Evolutionary conservation across 163 green algal genomes (phyloP).

Genomic region (Coccomyxa subellipsoidea): DNA sequence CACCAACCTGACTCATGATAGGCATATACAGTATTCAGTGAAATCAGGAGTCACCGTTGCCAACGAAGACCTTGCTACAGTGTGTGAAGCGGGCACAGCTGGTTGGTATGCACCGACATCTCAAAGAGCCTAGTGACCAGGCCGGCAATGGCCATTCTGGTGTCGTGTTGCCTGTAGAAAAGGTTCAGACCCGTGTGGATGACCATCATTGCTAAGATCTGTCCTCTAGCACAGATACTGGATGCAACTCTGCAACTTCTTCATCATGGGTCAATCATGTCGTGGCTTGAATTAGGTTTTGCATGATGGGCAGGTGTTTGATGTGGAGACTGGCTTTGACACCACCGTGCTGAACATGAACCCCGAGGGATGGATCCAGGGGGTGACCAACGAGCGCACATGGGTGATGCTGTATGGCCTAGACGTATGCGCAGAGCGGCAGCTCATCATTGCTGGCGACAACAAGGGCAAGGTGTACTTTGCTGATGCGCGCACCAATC

Average conservation of each 20-base stretch:
- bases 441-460: conserved; percentile 50
- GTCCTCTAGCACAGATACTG: no score
- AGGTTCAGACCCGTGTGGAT: no score
- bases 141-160: no score
- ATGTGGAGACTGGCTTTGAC: conserved; percentile 70
- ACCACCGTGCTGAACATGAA: conserved; percentile 72
- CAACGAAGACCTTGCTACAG: no score
- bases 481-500: conserved; percentile 48
- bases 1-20: neutral
- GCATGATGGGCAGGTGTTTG: conserved; percentile 39
- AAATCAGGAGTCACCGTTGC: no score
- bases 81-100: no score
- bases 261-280: no score
- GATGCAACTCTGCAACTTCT: no score
- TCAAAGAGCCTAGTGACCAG: no score
- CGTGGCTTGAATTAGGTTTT: neutral
- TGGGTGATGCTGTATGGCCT: conserved; percentile 73
- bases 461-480: conserved; percentile 59
- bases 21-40: neutral
- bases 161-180: no score
- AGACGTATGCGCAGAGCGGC: conserved; percentile 36
- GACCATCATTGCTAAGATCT: no score
- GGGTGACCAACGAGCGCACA: conserved; percentile 29
- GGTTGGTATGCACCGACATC: no score
- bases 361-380: conserved; percentile 59